These are phyloP conservation scores for Sarocladiaceae sp. DNA, from an alignment of 2,329 filamentous ascomycete genomes.

Conservation along the genomic window DNA sequence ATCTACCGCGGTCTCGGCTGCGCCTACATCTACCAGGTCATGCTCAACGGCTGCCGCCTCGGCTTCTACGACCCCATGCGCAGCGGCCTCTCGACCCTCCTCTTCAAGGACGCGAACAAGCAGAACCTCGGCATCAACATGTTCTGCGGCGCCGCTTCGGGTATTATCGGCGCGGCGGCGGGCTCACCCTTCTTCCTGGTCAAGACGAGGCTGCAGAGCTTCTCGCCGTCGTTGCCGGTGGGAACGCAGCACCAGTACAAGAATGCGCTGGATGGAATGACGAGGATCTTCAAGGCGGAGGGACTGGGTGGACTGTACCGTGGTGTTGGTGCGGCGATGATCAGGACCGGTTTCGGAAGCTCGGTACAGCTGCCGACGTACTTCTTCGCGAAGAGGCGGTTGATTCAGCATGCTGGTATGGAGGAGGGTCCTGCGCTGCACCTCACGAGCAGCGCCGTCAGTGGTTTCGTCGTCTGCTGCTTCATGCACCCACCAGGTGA, in stretches of 20 bases:
- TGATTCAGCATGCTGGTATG: constrained; percentile 80
- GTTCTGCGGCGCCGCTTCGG: constrained; percentile 82
- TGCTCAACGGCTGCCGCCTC: constrained; percentile 91
- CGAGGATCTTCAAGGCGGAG: constrained; percentile 70
- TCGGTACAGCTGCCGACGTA: constrained; percentile 96
- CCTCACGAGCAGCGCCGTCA: constrained; percentile 78
- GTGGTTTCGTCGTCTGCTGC: constrained; percentile 93
- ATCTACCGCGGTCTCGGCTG: constrained; percentile 85
- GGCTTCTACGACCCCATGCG: constrained; percentile 98
- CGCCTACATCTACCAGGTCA: constrained; percentile 93
- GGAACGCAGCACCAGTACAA: constrained; percentile 94
- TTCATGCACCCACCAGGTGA: constrained; percentile 84
- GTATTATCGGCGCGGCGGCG: constrained; percentile 84
- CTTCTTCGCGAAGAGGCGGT: constrained; percentile 87
- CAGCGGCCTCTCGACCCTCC: constrained; percentile 56
- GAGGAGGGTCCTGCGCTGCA: constrained; percentile 86
- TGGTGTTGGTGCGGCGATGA: constrained; percentile 88
- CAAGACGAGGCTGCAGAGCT: constrained; percentile 93
- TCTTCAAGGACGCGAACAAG: constrained; percentile 65
- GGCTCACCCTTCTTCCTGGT: constrained; percentile 97
- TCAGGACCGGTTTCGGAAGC: constrained; percentile 90
- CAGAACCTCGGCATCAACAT: constrained; percentile 91
- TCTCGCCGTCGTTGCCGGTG: constrained; percentile 83
- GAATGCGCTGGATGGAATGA: constrained; percentile 76
- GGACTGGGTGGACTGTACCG: constrained; percentile 79